Base-by-base conservation (phyloP, 2,329 filamentous ascomycete genomes). In the Clonostachys chloroleuca region DNA sequence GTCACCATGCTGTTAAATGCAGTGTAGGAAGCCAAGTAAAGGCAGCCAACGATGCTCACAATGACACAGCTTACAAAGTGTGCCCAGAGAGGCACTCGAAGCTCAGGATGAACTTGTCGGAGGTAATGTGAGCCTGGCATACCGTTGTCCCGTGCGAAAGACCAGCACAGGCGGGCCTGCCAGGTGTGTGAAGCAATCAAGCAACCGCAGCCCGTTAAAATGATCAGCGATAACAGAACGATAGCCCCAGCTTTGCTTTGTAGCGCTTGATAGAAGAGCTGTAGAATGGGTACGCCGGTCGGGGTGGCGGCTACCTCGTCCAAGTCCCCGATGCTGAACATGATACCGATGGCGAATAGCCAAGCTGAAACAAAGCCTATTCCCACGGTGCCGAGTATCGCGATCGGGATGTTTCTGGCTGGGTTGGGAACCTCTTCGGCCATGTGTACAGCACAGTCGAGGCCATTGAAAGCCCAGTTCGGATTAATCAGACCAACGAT, bases 1-100 rank as follows among this genome's bases (percentile, higher is more conserved):
- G 56, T 52, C 34, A 60, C 55, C 30, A 60, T 52, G 1, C 56
- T 58, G 47, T 55, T 59, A 43, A 60, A 59, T 18, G 58, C 56
- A 14, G 56, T 47, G n/a, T 59, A 52, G 1, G 58, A 59, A 12
- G 45, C 58, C 10, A 60, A 56, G 41, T 60, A 60, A 2, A 60
- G 53, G 39, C 56, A 59, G 9, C 58, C 57, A 14, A 60, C 56
- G 14, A 59, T 47, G 36, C 36, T 37, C 13, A 37, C 36, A 6
- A 37, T 13, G 16, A 37, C 16, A 16, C 36, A 37, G 36, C 36
- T 37, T 6, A 37, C 36, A 37, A 16, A 6, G 16, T 37, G 36
- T 13, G 13, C 36, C 36, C 36, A 37, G 16, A 37, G 13, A 37
- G 36, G 36, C 16, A 37, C 36, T 6, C 16, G 36, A 14, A 37